Evolutionary conservation across 108 stramenopile genomes (phyloP), one percentile per base, ranked within the genome.

Genomic region (Stephanodiscus triporus): DNA sequence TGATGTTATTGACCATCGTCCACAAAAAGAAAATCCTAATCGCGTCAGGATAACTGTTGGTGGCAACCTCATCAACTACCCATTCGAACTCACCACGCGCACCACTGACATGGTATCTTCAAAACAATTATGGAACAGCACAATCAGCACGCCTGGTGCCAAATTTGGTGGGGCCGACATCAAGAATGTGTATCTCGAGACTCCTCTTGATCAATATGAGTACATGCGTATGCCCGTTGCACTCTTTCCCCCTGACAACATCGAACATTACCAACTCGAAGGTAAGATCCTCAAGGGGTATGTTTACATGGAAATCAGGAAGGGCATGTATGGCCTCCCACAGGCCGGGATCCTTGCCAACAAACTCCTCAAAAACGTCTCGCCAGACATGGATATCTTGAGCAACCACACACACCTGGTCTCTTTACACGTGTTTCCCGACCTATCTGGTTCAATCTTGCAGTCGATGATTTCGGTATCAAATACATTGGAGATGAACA

Each of bases 161-260:
- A 2, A 7, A 2, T 49, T 49, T 49, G 48, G 5, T 6, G 16
- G 64, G 0, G 23, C 22, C 5, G 83, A 86, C 65, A 36, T 86
- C 47, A 76, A 71, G 20, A 78, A 75, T 43, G 70, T 82, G 37
- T 82, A 70, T 58, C 69, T 86, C 5, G 53, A 24, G 17, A 82
- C 81, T 6, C 68, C 68, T 7, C 34, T 86, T 51, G 47, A 49
- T 16, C 16, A 67, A 14, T 68, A 32, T 55, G 83, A 87, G 58
- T 86, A 84, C 68, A 84, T 86, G 73, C 56, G 67, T 8, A 69
- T 76, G 6, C 65, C 26, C 0, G 2, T 37, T 6, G 42, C 38
- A 16, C 24, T 68, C 0, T 10, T 76, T 45, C 67, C 67, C 5
- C 49, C 42, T 5, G 57, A 68, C 17, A 26, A 68, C 57, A 68